Base-by-base conservation (phyloP, 2,329 filamentous ascomycete genomes). In the Davidsoniella neocaledoniae region DNA sequence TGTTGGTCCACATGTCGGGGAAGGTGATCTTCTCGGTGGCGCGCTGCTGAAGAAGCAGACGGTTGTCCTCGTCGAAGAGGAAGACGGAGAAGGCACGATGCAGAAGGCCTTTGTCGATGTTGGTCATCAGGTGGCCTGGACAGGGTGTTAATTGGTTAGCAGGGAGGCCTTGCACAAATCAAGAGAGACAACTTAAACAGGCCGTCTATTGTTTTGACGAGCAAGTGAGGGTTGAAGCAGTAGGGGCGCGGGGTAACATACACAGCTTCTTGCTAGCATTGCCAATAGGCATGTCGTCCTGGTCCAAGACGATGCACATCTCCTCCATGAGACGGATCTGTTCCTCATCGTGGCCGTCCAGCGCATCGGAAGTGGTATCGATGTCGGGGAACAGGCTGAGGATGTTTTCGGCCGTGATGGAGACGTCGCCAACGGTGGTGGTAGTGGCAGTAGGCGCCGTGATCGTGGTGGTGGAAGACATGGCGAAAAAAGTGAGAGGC, bases 1-100 rank as follows among this genome's bases (percentile, higher is more conserved):
- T 98, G 69, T 98, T 98, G 56, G 91, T 98, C 91, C 91, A 98
- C 82, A 95, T 88, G 63, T 94, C 86, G 45, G 91, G 90, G 69
- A 98, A 98, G 5, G 91, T 98, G 62, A 98, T 98, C 73, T 98
- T 98, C 70, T 96, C 90, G 39, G 80, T 71, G 25, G 91, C 91
- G 57, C 91, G 84, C 71, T 96, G 91, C 69, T 98, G 91, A 47
- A 98, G 79, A 42, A 98, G 82, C 54, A 96, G 73, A 59, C 87
- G 83, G 66, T 95, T 93, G 63, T 91, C 76, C 54, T 85, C 82
- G 68, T 96, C 86, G 72, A 98, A 98, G 57, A 98, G 80, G 71
- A 98, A 98, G 58, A 93, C 86, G 53, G 90, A 96, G 67, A 98
- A 98, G 55, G 91, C 91, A 53, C 91, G 86, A 72, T 98, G 91